These are phyloP conservation scores for Suillus cothurnatus DNA, from an alignment of 768 basidiomycete genomes.

Conservation along the genomic window DNA sequence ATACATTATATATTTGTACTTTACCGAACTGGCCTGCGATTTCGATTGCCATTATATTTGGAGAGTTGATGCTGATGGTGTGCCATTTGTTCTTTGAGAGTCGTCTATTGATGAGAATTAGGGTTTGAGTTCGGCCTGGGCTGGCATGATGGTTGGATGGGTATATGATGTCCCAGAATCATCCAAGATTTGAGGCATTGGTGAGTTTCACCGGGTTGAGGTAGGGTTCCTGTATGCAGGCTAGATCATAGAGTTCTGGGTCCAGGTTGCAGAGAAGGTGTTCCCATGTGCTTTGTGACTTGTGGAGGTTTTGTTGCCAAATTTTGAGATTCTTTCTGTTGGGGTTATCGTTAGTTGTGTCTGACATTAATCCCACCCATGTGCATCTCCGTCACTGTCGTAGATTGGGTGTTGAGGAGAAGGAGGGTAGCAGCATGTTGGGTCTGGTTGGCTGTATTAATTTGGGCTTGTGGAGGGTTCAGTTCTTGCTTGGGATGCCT, in stretches of 20 bases:
- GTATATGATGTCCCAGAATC: slow-evolving; percentile 24
- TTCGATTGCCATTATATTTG: neutral
- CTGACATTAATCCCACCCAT: slow-evolving; percentile 4
- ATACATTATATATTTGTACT: neutral
- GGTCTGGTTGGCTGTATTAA: too few species aligned
- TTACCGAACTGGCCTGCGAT: fast-evolving
- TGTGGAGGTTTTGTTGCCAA: slow-evolving; percentile 32
- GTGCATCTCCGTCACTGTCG: neutral
- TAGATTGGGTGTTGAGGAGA: too few species aligned
- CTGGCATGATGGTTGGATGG: neutral
- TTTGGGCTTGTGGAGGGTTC: too few species aligned
- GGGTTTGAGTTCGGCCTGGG: neutral
- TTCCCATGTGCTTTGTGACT: slow-evolving; percentile 20
- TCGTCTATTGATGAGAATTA: neutral
- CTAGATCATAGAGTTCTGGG: too few species aligned
- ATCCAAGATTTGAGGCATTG: slow-evolving; percentile 12
- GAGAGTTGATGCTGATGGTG: neutral
- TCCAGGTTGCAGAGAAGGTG: slow-evolving; percentile 8
- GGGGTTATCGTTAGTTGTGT: neutral
- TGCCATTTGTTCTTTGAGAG: neutral
- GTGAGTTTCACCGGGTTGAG: slow-evolving; percentile 19
- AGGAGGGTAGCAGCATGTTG: too few species aligned
- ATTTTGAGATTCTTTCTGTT: slow-evolving; percentile 13
- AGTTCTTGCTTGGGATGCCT: too few species aligned
- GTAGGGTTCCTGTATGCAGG: slow-evolving; percentile 41